Base-by-base conservation (phyloP, 192 early-diverging fungal genomes). In the Gamsiella multidivaricata region DNA sequence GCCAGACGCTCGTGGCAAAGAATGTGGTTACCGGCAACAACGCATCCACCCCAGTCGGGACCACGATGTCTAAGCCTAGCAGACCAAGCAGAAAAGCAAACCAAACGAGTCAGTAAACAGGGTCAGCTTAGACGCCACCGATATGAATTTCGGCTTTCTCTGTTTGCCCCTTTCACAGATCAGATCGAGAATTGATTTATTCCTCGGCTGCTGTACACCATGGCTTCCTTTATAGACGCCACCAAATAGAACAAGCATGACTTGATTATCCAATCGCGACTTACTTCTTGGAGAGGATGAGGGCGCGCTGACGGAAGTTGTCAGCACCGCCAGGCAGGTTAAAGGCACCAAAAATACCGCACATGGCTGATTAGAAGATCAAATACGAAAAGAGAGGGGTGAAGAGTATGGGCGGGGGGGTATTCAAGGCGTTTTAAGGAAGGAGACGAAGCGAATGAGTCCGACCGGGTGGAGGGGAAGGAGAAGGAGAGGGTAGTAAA, bases 41-140 rank as follows among this genome's bases (percentile, higher is more conserved):
- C 87, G 85, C 94, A 93, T 34, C 97, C 97, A 66, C 89, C 92
- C 97, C 97, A 99, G 82, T 99, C 96, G n/a, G 97, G 97, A 41
- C 97, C 97, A 81, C 97, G 94, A 79, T 99, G 97, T 70, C 97
- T 90, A 49, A 99, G 82, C 76, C 94, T 94, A 57, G 9, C 17
- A 5, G 1, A 20, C 12, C 14, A 37, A 28, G 36, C 17, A 23
- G 37, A 56, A 0, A 12, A 17, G 18, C 31, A 39, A 23, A 4
- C 0, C 10, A 36, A 17, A 20, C 3, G 15, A 1, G 51, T 64
- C 22, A 46, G 63, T 12, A 3, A 50, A 29, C 1, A 12, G 37
- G 5, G 12, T 39, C 37, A 9, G 37, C 37, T 39, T 39, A 12
- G 37, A 5, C 7, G 7, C 12, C 12, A 12, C 37, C 12, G 7